These are phyloP conservation scores for Mortierella sp. DNA, from an alignment of 371 early-diverging fungal genomes.

Conservation along the genomic window DNA sequence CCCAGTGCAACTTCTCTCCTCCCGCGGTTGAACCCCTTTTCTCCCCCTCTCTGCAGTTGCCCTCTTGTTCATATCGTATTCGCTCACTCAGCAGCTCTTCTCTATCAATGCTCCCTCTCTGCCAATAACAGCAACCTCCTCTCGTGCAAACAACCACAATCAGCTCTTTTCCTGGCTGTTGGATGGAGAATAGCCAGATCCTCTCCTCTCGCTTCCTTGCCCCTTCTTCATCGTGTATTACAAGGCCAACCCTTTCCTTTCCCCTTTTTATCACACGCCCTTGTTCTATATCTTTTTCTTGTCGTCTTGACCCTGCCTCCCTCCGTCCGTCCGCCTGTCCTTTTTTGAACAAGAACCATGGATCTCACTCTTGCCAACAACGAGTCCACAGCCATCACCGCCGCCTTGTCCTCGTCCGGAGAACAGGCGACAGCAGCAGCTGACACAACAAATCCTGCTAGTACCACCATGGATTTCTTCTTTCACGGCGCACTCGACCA, in stretches of 20 bases:
- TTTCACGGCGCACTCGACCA: constrained; percentile 17
- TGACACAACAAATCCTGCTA: background rate
- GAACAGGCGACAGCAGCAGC: background rate
- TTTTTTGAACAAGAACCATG: background rate
- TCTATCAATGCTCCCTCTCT: background rate
- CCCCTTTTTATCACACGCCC: background rate
- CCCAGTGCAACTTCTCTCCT: background rate
- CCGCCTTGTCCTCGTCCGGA: background rate
- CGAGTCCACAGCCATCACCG: background rate
- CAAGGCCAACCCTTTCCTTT: too few species aligned
- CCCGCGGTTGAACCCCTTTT: constrained; percentile 14
- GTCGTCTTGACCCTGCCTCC: background rate
- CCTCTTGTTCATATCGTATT: background rate
- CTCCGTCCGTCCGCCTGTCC: background rate
- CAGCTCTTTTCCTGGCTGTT: background rate
- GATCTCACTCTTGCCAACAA: background rate
- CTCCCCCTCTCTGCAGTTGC: background rate
- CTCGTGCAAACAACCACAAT: background rate
- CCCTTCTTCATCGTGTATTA: background rate
- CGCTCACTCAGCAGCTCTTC: background rate
- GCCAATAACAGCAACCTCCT: background rate
- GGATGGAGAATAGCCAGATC: constrained; percentile 1
- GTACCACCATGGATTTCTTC: constrained; percentile 27
- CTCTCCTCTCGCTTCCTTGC: background rate
- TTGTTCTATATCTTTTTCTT: background rate